Evolutionary conservation across 371 early-diverging fungal species (phyloP), one percentile per base, ranked within the genome.

Genomic region (Sporodiniella umbellata): DNA sequence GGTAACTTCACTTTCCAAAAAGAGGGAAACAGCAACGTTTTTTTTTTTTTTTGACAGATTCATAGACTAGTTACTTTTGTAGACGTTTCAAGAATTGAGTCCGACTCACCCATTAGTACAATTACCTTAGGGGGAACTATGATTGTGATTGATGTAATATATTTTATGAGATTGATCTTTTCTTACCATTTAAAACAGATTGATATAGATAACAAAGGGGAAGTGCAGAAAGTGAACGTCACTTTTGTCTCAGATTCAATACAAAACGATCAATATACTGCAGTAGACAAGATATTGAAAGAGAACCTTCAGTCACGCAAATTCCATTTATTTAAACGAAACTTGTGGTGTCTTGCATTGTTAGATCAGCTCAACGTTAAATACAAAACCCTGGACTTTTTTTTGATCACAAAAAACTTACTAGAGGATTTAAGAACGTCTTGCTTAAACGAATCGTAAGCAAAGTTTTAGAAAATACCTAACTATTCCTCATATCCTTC

Each of bases 81-180:
- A 8, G 83, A 82, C 33, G 61, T 76, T 7, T 64, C 71, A 26
- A 67, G 71, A 21, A 62, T 67, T 18, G 72, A 75, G 14, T 66
- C 66, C 10, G 56, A 62, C 0, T 38, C 61, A 8, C 68, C 72
- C 23, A 65, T 71, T 8, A 80, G 80, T 7, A 82, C 80, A 1
- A 64, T 82, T 19, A 82, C 79, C 1, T 48, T 80, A 3, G 83
- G 79, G 33, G 83, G 83, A 15, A 80, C 66, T 6, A 71, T 75
- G 8, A 82, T 82, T 64, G 83, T 82, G 23, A 60, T 82, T 39
- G 83, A 82, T 65, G 83, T 82, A 68, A 42, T n/a, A 14, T 35
- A 7, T 4, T 28, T 28, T 28, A 10, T 10, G 35, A 11, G 75
- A 37, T 11, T 8, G 8, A 21, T 26, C 6, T 21, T 11, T 0